A percentile compares a stretch with the other conserved stretches of the same genome.
These are phyloP conservation scores for Apiospora phragmitis DNA, from an alignment of 2,329 filamentous ascomycete genomes.

Conservation along the genomic window DNA sequence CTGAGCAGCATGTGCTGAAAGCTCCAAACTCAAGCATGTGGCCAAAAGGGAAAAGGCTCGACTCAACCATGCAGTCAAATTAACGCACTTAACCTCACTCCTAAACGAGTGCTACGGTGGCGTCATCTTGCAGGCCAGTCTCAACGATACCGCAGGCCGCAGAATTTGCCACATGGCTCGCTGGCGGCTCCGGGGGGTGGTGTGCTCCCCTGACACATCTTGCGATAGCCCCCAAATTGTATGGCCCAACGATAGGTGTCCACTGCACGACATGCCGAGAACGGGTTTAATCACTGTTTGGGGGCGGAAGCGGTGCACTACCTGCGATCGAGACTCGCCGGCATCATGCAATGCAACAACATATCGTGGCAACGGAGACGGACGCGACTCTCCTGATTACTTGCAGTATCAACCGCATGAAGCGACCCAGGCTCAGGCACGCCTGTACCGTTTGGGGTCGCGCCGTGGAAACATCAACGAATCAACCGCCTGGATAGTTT, in stretches of 20 bases:
- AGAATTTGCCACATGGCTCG: background rate
- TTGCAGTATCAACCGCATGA: background rate
- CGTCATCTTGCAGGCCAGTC: background rate
- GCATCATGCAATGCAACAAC: background rate
- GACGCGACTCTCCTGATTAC: background rate
- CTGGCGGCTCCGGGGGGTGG: background rate
- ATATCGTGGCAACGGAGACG: background rate
- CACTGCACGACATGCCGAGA: background rate
- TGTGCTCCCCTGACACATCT: background rate
- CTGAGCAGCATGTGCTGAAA: background rate
- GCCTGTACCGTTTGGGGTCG: background rate
- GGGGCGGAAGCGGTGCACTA: background rate
- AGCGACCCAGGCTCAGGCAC: background rate
- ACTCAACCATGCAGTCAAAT: background rate
- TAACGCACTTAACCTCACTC: background rate
- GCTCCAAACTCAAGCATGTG: background rate
- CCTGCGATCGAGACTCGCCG: background rate
- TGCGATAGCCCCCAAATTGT: slow-evolving; percentile 2
- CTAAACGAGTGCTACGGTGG: background rate
- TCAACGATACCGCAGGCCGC: background rate
- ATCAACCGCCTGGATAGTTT: background rate
- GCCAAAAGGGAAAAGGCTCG: background rate
- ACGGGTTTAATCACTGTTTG: background rate
- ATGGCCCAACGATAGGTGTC: background rate
- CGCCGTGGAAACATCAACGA: background rate